Conservation (phyloP, 208 protist genomes). For the Borovskyia barvae region DNA sequence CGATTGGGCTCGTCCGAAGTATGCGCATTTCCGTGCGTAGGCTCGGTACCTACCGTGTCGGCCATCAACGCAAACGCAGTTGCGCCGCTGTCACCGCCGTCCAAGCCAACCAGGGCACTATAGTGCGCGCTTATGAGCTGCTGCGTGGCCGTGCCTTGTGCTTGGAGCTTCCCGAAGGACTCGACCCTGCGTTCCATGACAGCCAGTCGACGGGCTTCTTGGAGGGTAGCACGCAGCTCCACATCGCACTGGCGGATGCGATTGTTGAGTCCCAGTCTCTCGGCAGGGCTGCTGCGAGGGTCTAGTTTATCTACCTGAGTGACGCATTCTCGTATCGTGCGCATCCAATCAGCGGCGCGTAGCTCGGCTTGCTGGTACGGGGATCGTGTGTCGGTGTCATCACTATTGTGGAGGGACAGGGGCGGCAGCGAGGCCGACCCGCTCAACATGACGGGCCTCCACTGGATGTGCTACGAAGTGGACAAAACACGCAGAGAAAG, state of each 20-base stretch:
- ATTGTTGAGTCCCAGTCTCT: slow-evolving; percentile 32
- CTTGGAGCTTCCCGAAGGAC: slow-evolving; percentile 35
- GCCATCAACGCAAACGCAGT: slow-evolving; percentile 14
- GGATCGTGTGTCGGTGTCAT: not conserved
- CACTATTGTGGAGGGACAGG: slow-evolving; percentile 39
- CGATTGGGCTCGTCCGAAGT: not conserved
- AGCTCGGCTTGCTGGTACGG: slow-evolving; percentile 38
- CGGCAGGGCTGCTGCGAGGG: slow-evolving; percentile 2
- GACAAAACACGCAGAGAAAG: not conserved
- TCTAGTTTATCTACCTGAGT: slow-evolving; percentile 36
- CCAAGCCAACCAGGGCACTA: slow-evolving; percentile 4
- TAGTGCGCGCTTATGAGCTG: slow-evolving; percentile 41
- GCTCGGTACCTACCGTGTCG: slow-evolving; percentile 23
- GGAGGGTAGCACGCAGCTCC: slow-evolving; percentile 28
- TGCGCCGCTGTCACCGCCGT: slow-evolving; percentile 2
- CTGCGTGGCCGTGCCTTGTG: slow-evolving; percentile 34
- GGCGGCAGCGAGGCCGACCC: slow-evolving; percentile 7
- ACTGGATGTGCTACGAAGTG: not conserved
- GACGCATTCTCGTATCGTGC: slow-evolving; percentile 41
- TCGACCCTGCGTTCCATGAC: slow-evolving; percentile 28
- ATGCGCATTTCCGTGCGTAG: not conserved
- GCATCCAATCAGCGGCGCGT: slow-evolving; percentile 28
- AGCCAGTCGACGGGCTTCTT: slow-evolving; percentile 36
- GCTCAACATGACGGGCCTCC: slow-evolving; percentile 1
- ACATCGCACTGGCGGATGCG: slow-evolving; percentile 33